Percentiles rank a stretch among this genome's conserved stretches.
These are phyloP conservation scores for Apiospora malaysiana DNA, from an alignment of 2,329 filamentous ascomycete genomes.

Conservation along the genomic window DNA sequence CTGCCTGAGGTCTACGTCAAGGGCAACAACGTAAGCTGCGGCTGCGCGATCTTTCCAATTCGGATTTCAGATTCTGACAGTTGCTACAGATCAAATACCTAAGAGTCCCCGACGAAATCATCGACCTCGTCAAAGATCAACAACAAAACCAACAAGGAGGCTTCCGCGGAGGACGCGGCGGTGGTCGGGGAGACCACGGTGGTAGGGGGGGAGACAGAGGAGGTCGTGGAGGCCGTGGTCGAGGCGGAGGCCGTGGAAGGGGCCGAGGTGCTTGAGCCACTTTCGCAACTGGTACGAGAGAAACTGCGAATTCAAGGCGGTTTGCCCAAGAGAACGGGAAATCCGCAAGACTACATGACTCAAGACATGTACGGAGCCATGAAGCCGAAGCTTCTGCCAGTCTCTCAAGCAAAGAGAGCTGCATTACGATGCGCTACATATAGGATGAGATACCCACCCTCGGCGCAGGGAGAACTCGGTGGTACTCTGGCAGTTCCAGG, in stretches of 20 bases:
- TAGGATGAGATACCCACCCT: constrained; percentile 9
- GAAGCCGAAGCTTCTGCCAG: not conserved
- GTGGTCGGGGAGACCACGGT: constrained; percentile 64
- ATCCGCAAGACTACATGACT: not conserved
- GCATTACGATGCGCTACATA: constrained; percentile 5
- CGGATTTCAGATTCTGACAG: constrained; percentile 30
- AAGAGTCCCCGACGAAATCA: constrained; percentile 93
- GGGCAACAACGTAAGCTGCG: constrained; percentile 86
- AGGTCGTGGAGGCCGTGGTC: constrained; percentile 59
- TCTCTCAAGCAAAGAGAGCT: constrained; percentile 10
- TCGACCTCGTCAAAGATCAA: constrained; percentile 91
- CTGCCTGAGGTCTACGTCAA: constrained; percentile 95
- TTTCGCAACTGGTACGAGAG: not conserved
- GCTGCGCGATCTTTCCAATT: not conserved
- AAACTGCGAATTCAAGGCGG: not conserved
- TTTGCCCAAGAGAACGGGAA: not conserved
- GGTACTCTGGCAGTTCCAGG: constrained; percentile 6
- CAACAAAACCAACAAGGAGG: constrained; percentile 73
- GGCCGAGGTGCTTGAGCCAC: constrained; percentile 43
- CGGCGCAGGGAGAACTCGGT: constrained; percentile 2
- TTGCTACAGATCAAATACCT: constrained; percentile 92
- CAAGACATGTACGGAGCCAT: not conserved
- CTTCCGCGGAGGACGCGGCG: constrained; percentile 70
- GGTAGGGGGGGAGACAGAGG: constrained; percentile 62
- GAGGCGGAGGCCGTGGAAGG: constrained; percentile 52